phyloP scores from a whole-genome alignment of 73 alveolate species.

The Tetrahymena borealis region DNA sequence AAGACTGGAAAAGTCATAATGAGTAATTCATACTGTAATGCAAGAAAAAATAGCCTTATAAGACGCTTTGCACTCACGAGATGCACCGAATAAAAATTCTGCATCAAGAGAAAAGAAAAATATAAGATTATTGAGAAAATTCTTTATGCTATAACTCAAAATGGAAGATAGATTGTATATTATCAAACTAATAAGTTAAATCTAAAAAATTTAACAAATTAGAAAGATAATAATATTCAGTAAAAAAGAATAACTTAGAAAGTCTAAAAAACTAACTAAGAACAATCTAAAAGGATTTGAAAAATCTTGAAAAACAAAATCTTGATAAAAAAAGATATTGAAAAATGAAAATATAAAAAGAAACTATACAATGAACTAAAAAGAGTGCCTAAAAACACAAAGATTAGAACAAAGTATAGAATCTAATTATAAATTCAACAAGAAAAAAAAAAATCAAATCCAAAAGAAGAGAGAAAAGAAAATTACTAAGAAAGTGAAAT shows the following conservation, averaged over 20 bases:
- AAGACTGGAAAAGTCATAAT: background rate
- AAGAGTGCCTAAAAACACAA: background rate
- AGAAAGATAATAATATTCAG: too few relatives aligned
- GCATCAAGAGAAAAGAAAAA: background rate
- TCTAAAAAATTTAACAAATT: too few relatives aligned
- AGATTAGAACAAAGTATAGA: background rate
- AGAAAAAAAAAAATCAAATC: background rate
- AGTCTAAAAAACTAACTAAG: background rate
- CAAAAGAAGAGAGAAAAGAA: background rate
- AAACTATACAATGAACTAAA: background rate
- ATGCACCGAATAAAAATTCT: background rate
- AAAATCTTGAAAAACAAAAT: background rate
- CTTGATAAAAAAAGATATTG: too few relatives aligned
- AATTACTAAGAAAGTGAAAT: background rate
- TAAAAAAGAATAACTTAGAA: too few relatives aligned
- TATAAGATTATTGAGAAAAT: background rate
- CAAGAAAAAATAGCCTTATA: background rate
- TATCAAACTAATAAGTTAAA: too few relatives aligned
- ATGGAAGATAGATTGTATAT: background rate
- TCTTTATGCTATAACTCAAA: background rate
- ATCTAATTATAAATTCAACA: background rate
- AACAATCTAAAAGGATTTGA: background rate
- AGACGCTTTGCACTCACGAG: background rate
- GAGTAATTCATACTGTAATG: background rate
- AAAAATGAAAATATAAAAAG: background rate